Conservation (phyloP, 768 basidiomycete species). For the Kwoniella dejecticola region DNA sequence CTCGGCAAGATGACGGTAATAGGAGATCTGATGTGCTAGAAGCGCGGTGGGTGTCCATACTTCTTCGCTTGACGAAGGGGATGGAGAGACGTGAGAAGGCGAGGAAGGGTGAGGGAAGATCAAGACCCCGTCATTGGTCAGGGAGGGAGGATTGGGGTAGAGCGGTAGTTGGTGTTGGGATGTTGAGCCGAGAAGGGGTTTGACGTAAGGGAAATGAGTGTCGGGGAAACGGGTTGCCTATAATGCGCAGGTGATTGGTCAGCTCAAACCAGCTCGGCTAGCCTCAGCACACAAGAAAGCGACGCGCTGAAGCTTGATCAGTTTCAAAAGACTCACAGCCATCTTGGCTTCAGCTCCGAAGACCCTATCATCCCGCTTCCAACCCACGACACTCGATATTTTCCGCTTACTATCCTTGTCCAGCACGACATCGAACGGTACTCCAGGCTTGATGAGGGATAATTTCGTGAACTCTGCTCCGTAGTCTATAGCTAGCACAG, state of each 20-base stretch:
- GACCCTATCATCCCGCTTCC: slow-evolving; percentile 82
- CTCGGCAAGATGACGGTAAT: slow-evolving; percentile 86
- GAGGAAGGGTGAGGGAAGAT: slow-evolving; percentile 48
- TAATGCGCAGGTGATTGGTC: neutral
- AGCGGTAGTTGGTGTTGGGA: slow-evolving; percentile 32
- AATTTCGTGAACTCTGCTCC: slow-evolving; percentile 97
- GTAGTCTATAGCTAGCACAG: slow-evolving; percentile 95
- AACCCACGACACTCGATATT: slow-evolving; percentile 82
- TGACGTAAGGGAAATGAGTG: slow-evolving; percentile 82
- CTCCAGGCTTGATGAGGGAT: slow-evolving; percentile 87
- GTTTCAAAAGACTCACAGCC: slow-evolving; percentile 64
- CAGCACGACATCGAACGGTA: slow-evolving; percentile 92
- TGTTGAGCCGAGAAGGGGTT: slow-evolving; percentile 69
- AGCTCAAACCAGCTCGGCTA: neutral
- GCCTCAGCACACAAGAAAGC: no score
- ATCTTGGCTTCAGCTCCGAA: slow-evolving; percentile 88
- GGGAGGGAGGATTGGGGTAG: slow-evolving; percentile 48
- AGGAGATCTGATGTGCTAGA: slow-evolving; percentile 88
- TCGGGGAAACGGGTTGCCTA: slow-evolving; percentile 90
- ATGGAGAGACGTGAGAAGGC: slow-evolving; percentile 38
- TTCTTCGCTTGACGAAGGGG: slow-evolving; percentile 48
- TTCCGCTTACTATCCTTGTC: slow-evolving; percentile 98
- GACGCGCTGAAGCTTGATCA: neutral
- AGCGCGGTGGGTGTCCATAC: slow-evolving; percentile 84
- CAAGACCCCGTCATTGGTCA: slow-evolving; percentile 39